Evolutionary conservation across 192 early-diverging fungal species (phyloP).

Genomic region (Coemansia sp.): DNA sequence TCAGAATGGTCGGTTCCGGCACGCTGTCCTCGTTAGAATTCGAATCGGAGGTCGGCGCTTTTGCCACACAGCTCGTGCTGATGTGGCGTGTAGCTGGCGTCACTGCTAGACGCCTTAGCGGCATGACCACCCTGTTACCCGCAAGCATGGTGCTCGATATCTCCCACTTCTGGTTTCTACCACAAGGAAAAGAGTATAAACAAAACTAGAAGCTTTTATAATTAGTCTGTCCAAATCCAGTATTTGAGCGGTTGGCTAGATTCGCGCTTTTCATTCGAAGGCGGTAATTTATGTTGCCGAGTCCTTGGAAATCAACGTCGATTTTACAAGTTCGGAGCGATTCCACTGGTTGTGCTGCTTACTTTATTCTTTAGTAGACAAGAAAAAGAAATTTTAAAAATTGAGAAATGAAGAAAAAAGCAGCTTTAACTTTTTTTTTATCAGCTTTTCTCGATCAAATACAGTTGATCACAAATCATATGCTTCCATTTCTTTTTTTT

Average conservation of each 20-base stretch:
- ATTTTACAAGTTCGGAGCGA: not conserved
- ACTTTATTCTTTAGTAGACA: not conserved
- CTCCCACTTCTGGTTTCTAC: not conserved
- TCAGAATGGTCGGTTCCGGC: conserved; percentile 10
- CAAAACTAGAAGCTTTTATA: too few species aligned
- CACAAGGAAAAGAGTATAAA: not conserved
- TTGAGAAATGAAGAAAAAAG: not conserved
- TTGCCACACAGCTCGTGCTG: conserved; percentile 6
- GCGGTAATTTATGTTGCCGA: too few species aligned
- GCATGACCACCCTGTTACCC: conserved; percentile 11
- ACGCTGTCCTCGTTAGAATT: not conserved
- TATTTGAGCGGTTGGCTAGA: not conserved
- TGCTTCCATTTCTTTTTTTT: too few species aligned
- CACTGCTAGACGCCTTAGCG: conserved; percentile 6
- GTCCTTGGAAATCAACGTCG: not conserved
- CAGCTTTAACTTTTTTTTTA: not conserved
- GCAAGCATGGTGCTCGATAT: conserved; percentile 20
- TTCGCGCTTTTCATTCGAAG: not conserved
- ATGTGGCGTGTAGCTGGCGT: conserved; percentile 19
- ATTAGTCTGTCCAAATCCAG: not conserved
- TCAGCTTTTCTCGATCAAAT: not conserved
- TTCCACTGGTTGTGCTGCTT: conserved; percentile 1
- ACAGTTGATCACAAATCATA: not conserved
- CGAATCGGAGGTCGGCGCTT: not conserved
- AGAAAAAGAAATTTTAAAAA: conserved; percentile 7